Base-by-base conservation (phyloP, 2,329 filamentous ascomycete species). In the Aspergillus candidus region DNA sequence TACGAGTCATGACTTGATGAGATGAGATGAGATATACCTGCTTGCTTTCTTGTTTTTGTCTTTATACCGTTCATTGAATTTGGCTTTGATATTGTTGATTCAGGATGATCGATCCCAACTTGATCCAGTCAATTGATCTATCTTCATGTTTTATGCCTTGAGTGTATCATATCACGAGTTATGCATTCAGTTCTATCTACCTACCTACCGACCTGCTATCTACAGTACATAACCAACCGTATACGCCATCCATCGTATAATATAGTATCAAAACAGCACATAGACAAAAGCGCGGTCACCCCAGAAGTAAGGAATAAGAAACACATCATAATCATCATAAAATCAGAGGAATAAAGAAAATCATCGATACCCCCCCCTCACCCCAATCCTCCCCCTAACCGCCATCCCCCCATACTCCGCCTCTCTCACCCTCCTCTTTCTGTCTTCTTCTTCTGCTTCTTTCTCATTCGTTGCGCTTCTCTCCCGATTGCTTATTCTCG, bases 321-420 rank as follows among this genome's bases (percentile, higher is more conserved):
- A 5, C 18, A 3, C 18, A 13, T 31, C 32, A 38, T 38, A 17
- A 17, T 3, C 18, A 18, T 32, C 32, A 46, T 40, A 6, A 15
- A 10, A 41, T 17, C 15, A 15, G 11, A 11, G 10, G 8, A 17
- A 5, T 5, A 30, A 4, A 12, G 35, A 27, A 43, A 5, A 30
- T 38, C 37, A 29, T 17, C 35, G 32, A 31, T 15, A 27, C 41
- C 48, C 11, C 40, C 50, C 32, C 17, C 39, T n/a, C 35, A 41
- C 41, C 46, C 29, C 40, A 31, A 55, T 43, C 52, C 57, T 47
- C 53, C 54, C 60, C 13, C 58, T 48, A 47, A 66, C 57, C 39
- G 62, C 62, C 60, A 65, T 60, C 33, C 55, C 55, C 22, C 61
- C 61, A 50, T 60, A 65, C 45, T 63, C 58, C 12, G 53, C 53